phyloP scores from a whole-genome alignment of 345 rosid genomes.

The Angophora floribunda region DNA sequence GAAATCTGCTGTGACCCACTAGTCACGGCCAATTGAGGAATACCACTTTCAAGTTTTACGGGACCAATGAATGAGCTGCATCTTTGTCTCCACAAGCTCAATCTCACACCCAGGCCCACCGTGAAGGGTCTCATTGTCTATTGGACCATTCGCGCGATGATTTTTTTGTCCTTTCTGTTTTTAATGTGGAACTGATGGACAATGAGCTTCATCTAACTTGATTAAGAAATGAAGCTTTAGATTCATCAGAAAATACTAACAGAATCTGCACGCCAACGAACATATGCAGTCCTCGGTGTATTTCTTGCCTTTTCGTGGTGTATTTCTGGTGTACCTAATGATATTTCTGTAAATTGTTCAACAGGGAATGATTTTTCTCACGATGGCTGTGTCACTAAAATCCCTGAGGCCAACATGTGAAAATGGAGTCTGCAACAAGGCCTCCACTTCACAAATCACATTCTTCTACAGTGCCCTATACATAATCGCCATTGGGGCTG shows the following conservation, averaged over 20 bases:
- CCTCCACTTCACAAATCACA: slow-evolving; percentile 47
- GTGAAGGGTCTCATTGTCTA: not conserved
- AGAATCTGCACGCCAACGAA: not conserved
- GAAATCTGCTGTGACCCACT: slow-evolving; percentile 4
- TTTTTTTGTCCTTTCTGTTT: not conserved
- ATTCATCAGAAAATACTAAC: not conserved
- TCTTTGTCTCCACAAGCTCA: slow-evolving; percentile 6
- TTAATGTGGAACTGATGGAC: not conserved
- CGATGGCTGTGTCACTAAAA: slow-evolving; percentile 63
- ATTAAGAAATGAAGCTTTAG: not conserved
- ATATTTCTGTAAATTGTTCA: not conserved
- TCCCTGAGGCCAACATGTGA: slow-evolving; percentile 52
- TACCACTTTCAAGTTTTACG: not conserved
- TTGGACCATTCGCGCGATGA: not conserved
- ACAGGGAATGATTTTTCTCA: slow-evolving; percentile 84
- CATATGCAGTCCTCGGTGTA: not conserved
- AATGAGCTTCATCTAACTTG: not conserved
- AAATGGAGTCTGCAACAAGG: slow-evolving; percentile 66
- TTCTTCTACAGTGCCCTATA: slow-evolving; percentile 77
- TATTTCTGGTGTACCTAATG: not conserved
- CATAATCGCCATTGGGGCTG: slow-evolving; percentile 73
- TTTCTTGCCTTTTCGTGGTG: not conserved
- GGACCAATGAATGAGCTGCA: slow-evolving; percentile 6
- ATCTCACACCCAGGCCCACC: slow-evolving; percentile 7
- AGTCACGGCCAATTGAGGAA: not conserved